A percentile compares a stretch with the other conserved stretches of the same genome.
Conservation (phyloP, 2,329 filamentous ascomycete genomes). For the Pyrenochaeta sp. region DNA sequence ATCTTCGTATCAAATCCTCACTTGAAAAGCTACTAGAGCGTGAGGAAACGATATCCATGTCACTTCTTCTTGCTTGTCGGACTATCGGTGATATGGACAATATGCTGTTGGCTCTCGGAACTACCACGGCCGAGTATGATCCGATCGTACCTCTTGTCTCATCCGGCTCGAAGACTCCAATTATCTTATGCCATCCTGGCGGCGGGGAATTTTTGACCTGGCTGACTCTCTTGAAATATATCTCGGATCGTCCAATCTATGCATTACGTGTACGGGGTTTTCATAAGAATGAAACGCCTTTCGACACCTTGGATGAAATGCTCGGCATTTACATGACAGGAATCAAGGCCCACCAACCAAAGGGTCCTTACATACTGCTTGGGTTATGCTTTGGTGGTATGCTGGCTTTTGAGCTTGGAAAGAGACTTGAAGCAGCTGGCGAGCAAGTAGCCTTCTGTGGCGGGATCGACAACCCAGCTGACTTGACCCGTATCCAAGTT, state of each 20-base stretch:
- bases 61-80: slow-evolving; percentile 4
- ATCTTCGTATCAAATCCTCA: slow-evolving; percentile 13
- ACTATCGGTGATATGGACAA: slow-evolving; percentile 6
- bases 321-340: slow-evolving; percentile 52
- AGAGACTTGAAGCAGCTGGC: slow-evolving; percentile 1
- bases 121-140: slow-evolving; percentile 10
- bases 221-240: slow-evolving; percentile 47
- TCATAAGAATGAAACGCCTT: slow-evolving; percentile 44
- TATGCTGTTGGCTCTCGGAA: slow-evolving; percentile 6
- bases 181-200: slow-evolving; percentile 40
- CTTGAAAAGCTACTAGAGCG: slow-evolving; percentile 7
- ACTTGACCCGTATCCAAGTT: slow-evolving; percentile 8
- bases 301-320: slow-evolving; percentile 52
- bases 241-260: slow-evolving; percentile 57
- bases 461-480: slow-evolving; percentile 13
- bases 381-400: slow-evolving; percentile 53
- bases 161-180: slow-evolving; percentile 8
- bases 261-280: slow-evolving; percentile 58
- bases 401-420: not conserved
- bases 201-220: slow-evolving; percentile 52
- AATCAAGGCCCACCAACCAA: slow-evolving; percentile 55
- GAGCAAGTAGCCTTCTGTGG: slow-evolving; percentile 6
- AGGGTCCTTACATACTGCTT: slow-evolving; percentile 61
- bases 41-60: slow-evolving; percentile 9
- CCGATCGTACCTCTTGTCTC: slow-evolving; percentile 11